A percentile compares a stretch with the other conserved stretches of the same genome.
Conservation (phyloP, 1,284 basidiomycete species). For the Cutaneotrichosporon cavernicola region DNA sequence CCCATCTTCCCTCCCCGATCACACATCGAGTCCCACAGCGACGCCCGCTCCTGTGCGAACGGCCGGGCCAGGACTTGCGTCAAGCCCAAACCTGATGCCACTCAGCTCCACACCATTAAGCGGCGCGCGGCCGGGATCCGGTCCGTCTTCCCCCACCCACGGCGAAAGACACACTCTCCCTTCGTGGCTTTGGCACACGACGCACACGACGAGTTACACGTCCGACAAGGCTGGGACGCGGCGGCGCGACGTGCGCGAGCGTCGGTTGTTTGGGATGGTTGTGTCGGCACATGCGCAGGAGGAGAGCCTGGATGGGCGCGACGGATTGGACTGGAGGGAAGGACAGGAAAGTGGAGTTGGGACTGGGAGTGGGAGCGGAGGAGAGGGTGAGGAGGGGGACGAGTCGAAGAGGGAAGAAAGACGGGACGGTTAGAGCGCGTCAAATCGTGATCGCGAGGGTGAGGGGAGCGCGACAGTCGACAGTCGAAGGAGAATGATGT, state of each 20-base stretch:
- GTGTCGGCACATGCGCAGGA: slow-evolving; percentile 2
- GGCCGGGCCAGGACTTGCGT: too few species aligned
- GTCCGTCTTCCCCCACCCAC: background rate
- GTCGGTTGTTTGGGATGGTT: slow-evolving; percentile 3
- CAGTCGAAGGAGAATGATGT: too few species aligned
- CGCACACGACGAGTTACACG: background rate
- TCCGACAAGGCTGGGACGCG: slow-evolving; percentile 5
- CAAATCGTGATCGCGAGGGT: too few species aligned
- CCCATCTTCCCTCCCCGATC: background rate
- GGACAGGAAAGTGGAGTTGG: background rate
- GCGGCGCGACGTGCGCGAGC: slow-evolving; percentile 7
- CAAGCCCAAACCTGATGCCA: background rate
- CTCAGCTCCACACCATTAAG: background rate
- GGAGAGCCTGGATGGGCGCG: slow-evolving; percentile 6
- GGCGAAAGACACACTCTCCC: background rate
- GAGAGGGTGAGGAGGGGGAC: background rate
- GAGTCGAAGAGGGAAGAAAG: background rate
- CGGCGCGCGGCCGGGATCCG: background rate
- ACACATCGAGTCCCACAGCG: background rate
- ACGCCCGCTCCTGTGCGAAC: too few species aligned
- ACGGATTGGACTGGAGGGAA: background rate
- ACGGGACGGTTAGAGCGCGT: too few species aligned
- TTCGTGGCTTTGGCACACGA: slow-evolving; percentile 11
- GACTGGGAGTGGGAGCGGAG: background rate
- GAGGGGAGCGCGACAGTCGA: too few species aligned